phyloP scores from a whole-genome alignment of 1,284 basidiomycete genomes.

The Pseudozyma hubeiensis region DNA sequence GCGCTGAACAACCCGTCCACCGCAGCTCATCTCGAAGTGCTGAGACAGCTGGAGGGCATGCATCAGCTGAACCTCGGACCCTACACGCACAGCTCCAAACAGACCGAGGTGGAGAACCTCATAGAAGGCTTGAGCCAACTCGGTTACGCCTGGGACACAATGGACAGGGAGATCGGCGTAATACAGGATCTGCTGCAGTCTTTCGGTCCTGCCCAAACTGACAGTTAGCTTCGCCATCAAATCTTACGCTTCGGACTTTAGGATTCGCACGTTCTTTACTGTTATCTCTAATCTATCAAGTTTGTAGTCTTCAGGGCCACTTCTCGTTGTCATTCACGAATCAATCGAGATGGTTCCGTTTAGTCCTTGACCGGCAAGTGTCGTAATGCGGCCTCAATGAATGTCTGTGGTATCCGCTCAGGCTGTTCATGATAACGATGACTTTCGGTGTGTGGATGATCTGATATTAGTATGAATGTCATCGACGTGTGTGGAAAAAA shows the following conservation, averaged over 20 bases:
- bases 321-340: not conserved
- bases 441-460: too few relatives aligned
- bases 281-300: not conserved
- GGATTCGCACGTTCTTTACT: too few relatives aligned
- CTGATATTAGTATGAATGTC: too few relatives aligned
- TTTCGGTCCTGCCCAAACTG: not conserved
- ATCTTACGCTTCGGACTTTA: too few relatives aligned
- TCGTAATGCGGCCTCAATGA: too few relatives aligned
- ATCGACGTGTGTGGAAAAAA: too few relatives aligned
- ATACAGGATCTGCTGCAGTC: constrained; percentile 53
- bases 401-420: too few relatives aligned
- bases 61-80: constrained; percentile 46
- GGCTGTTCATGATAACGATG: too few relatives aligned
- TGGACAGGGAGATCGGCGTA: constrained; percentile 58
- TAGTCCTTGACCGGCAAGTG: too few relatives aligned
- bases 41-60: constrained; percentile 41
- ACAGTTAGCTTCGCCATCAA: too few relatives aligned
- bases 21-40: constrained; percentile 24
- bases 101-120: constrained; percentile 55
- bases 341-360: too few relatives aligned
- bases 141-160: constrained; percentile 61
- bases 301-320: not conserved
- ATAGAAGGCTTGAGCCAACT: constrained; percentile 62
- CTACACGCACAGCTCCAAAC: constrained; percentile 57
- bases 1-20: constrained; percentile 10